A percentile compares a stretch with the other conserved stretches of the same genome.
phyloP scores from a whole-genome alignment of 1,284 basidiomycete genomes.

The Coniferiporia sulphurascens region DNA sequence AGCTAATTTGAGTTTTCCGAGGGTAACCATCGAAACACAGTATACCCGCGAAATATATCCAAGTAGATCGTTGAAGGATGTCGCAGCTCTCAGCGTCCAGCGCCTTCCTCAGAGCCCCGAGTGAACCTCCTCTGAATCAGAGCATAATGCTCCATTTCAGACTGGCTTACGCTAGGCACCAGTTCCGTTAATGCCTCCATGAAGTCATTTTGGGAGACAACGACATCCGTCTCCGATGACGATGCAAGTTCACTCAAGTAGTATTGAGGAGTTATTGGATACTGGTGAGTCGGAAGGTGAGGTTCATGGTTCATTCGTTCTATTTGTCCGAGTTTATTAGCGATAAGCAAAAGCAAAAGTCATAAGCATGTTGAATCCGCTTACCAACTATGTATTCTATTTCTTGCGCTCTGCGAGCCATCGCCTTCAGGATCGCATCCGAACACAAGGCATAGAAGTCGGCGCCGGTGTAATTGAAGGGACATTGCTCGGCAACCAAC shows the following conservation, averaged over 20 bases:
- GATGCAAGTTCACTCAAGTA: constrained; percentile 85
- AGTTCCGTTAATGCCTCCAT: constrained; percentile 69
- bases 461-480: constrained; percentile 94
- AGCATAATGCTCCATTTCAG: constrained; percentile 88
- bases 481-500: constrained; percentile 70
- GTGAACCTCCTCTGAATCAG: constrained; percentile 67
- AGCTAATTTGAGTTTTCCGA: too few species aligned
- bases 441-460: constrained; percentile 98
- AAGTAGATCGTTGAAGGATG: too few species aligned
- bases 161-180: constrained; percentile 83
- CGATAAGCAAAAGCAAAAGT: constrained; percentile 10
- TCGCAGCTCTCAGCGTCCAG: too few species aligned
- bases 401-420: constrained; percentile 82
- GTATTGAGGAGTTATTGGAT: constrained; percentile 86
- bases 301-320: constrained; percentile 40
- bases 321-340: constrained; percentile 20
- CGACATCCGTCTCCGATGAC: constrained; percentile 68
- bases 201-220: constrained; percentile 77
- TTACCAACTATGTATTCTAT: constrained; percentile 71
- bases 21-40: too few species aligned
- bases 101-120: too few species aligned
- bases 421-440: constrained; percentile 93
- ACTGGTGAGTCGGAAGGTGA: constrained; percentile 45
- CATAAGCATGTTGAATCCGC: constrained; percentile 15
- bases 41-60: too few species aligned